Evolutionary conservation across 768 basidiomycete genomes (phyloP).

Genomic region (Terana coerulea): DNA sequence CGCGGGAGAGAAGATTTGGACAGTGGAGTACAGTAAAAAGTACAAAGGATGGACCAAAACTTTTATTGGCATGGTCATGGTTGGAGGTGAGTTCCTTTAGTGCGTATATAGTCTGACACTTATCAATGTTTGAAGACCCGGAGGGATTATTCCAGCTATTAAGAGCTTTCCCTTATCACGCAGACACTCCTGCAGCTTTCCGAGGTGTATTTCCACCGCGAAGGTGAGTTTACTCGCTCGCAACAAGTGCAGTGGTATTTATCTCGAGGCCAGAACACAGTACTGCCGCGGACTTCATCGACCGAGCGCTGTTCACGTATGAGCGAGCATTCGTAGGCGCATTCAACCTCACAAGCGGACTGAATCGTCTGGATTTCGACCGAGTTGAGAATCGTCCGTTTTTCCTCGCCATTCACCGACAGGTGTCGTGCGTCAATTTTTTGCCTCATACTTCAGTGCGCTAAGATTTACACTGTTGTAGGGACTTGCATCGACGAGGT

Average conservation of each 20-base stretch:
- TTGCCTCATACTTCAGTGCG: no score
- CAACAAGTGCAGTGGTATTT: no score
- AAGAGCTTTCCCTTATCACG: slow-evolving; percentile 84
- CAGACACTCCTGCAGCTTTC: slow-evolving; percentile 86
- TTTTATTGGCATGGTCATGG: slow-evolving; percentile 77
- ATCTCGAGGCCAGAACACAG: slow-evolving; percentile 73
- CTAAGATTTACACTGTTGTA: slow-evolving; percentile 23
- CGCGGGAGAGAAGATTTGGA: slow-evolving; percentile 80
- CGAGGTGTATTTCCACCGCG: slow-evolving; percentile 82
- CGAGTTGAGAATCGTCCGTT: slow-evolving; percentile 90
- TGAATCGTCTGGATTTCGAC: slow-evolving; percentile 85
- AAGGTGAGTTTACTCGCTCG: slow-evolving; percentile 62
- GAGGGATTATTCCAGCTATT: slow-evolving; percentile 74
- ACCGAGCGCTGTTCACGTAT: slow-evolving; percentile 90
- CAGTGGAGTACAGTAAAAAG: slow-evolving; percentile 78
- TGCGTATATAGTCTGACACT: not conserved
- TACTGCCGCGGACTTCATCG: slow-evolving; percentile 83
- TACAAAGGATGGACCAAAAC: slow-evolving; percentile 80
- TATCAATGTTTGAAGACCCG: slow-evolving; percentile 49
- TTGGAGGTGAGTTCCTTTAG: slow-evolving; percentile 60
- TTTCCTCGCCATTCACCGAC: slow-evolving; percentile 83
- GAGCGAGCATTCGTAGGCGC: slow-evolving; percentile 86
- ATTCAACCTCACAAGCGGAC: slow-evolving; percentile 80
- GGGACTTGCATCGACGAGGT: slow-evolving; percentile 85
- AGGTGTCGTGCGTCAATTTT: slow-evolving; percentile 75